Conservation (phyloP, 2,329 filamentous ascomycete species). For the Teratosphaeria destructans region DNA sequence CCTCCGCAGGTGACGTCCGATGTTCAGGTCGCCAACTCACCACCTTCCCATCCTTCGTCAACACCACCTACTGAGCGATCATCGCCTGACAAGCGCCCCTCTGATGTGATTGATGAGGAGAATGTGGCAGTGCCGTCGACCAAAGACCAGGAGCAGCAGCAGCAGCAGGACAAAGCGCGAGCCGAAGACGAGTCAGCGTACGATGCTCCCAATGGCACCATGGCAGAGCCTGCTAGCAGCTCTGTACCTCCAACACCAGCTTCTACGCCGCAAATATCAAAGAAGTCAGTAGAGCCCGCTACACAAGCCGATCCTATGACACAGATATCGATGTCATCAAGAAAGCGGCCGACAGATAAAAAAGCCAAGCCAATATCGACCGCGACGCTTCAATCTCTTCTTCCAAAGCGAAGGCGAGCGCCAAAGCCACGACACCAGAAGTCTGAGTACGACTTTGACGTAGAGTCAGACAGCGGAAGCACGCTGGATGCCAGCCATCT, state of each 20-base stretch:
- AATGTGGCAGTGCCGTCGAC: constrained; percentile 19
- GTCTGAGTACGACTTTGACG: constrained; percentile 32
- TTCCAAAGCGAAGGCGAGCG: constrained; percentile 31
- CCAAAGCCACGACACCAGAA: constrained; percentile 13
- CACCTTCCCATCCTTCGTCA: constrained; percentile 19
- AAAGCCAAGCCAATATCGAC: constrained; percentile 28
- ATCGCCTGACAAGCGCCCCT: constrained; percentile 17
- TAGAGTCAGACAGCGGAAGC: constrained; percentile 25
- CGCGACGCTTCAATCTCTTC: constrained; percentile 33
- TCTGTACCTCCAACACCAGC: constrained; percentile 7
- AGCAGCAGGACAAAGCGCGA: constrained; percentile 11
- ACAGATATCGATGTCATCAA: neutral
- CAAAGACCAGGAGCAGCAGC: constrained; percentile 13
- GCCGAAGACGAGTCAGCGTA: constrained; percentile 11
- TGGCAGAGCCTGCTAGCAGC: constrained; percentile 36
- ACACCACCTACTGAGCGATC: constrained; percentile 17
- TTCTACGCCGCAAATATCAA: neutral
- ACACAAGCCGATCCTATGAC: constrained; percentile 13
- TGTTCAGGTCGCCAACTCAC: constrained; percentile 23
- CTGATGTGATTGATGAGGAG: constrained; percentile 15
- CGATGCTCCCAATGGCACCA: constrained; percentile 30
- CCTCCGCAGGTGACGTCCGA: constrained; percentile 13
- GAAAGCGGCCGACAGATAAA: constrained; percentile 16
- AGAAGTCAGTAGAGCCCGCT: neutral
- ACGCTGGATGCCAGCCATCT: constrained; percentile 12